Conservation (phyloP, 495 filamentous ascomycete species). For the Astrothelium subdiscretum region DNA sequence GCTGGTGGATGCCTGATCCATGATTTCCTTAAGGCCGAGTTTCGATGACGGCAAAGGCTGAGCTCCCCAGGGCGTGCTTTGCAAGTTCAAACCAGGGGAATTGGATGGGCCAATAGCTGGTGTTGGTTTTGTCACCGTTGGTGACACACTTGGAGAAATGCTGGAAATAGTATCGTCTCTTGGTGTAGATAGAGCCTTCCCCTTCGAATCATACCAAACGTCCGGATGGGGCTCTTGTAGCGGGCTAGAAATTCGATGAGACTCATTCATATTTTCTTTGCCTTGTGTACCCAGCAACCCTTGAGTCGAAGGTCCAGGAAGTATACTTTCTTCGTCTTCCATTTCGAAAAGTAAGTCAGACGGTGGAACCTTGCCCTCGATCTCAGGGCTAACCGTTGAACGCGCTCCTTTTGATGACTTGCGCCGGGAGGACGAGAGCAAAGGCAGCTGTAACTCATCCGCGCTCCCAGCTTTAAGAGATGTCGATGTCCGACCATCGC, state of each 20-base stretch:
- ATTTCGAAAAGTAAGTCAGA: conserved; percentile 88
- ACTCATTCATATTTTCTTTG: neutral
- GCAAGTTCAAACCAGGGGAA: neutral
- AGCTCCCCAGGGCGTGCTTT: conserved; percentile 47
- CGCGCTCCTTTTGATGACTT: conserved; percentile 32
- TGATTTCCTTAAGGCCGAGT: conserved; percentile 70
- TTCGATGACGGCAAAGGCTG: conserved; percentile 47
- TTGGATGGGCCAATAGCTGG: neutral
- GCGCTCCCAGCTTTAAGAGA: conserved; percentile 39
- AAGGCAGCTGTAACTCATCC: conserved; percentile 41
- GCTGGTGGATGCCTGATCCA: conserved; percentile 57
- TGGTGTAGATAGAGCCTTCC: conserved; percentile 22
- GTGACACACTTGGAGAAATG: neutral
- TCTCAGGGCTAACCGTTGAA: neutral
- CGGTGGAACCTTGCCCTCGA: conserved; percentile 45
- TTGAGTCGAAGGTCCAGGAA: neutral
- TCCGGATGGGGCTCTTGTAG: conserved; percentile 9
- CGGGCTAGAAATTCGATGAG: neutral
- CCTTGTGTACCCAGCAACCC: neutral
- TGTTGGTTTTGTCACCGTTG: neutral
- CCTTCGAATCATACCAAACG: conserved; percentile 26
- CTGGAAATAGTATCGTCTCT: conserved; percentile 8
- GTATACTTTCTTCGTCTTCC: conserved; percentile 57
- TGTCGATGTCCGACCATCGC: conserved; percentile 43
- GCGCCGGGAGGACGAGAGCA: conserved; percentile 39